Evolutionary conservation across 305 asterid genomes (phyloP).

Genomic region (Fraxinus sp.): DNA sequence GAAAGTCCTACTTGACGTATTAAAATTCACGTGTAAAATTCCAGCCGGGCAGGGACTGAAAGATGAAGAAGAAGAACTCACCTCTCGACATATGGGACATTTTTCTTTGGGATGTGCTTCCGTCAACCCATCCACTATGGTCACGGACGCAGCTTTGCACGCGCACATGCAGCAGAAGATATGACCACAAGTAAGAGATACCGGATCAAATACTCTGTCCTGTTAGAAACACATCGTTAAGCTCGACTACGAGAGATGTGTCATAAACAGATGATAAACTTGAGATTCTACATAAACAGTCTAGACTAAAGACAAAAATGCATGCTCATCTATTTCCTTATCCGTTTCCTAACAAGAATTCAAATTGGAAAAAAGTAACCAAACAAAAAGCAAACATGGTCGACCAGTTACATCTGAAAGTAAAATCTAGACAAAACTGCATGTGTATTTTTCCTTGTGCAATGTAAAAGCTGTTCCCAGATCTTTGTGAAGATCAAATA

Average conservation of each 20-base stretch:
- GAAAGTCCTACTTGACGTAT: background rate
- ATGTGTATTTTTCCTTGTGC: background rate
- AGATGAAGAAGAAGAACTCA: slow-evolving; percentile 10
- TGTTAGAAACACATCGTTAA: slow-evolving; percentile 28
- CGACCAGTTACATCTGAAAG: background rate
- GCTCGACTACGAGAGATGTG: background rate
- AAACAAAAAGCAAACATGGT: background rate
- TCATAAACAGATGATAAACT: background rate
- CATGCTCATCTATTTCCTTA: background rate
- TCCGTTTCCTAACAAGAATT: background rate
- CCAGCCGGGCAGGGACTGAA: background rate
- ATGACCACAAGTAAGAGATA: slow-evolving; percentile 84
- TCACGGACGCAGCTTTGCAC: slow-evolving; percentile 88
- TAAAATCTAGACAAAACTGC: background rate
- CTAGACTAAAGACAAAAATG: background rate
- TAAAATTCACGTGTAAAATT: background rate
- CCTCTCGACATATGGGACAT: slow-evolving; percentile 96
- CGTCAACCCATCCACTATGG: slow-evolving; percentile 67
- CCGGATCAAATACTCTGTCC: slow-evolving; percentile 94
- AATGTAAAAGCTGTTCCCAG: background rate
- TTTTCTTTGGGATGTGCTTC: slow-evolving; percentile 53
- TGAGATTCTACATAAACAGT: background rate
- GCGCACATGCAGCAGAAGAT: slow-evolving; percentile 89
- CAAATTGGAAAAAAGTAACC: background rate
- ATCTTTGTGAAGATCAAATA: background rate